Conservation (phyloP, 768 basidiomycete genomes). For the Boletus sp. region DNA sequence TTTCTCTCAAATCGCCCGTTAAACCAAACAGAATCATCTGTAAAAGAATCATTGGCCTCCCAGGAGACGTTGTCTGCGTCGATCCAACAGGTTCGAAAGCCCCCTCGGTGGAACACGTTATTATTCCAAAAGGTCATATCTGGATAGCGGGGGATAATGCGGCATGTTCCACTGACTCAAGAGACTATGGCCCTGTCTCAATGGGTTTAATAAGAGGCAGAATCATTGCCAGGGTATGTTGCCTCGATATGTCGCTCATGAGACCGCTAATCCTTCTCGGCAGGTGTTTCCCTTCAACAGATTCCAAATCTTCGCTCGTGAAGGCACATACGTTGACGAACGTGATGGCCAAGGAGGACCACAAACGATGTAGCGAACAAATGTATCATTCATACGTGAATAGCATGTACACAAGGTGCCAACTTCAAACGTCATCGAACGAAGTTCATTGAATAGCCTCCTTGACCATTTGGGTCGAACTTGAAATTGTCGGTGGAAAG, state of each 20-base stretch:
- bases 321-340: slow-evolving; percentile 22
- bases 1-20: slow-evolving; percentile 69
- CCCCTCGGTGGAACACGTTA: slow-evolving; percentile 68
- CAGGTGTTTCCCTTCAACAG: slow-evolving; percentile 33
- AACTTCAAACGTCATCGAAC: slow-evolving; percentile 37
- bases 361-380: not conserved
- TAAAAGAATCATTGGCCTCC: slow-evolving; percentile 87
- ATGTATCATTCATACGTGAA: not conserved
- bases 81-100: slow-evolving; percentile 74
- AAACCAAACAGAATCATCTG: slow-evolving; percentile 68
- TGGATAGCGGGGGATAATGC: slow-evolving; percentile 94
- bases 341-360: not conserved
- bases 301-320: slow-evolving; percentile 26
- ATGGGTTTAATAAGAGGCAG: slow-evolving; percentile 72
- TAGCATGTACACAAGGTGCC: not conserved
- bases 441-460: slow-evolving; percentile 96
- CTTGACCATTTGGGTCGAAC: slow-evolving; percentile 89
- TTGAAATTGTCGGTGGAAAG: slow-evolving; percentile 97
- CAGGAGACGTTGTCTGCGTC: slow-evolving; percentile 85
- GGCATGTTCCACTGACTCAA: slow-evolving; percentile 79
- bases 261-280: slow-evolving; percentile 1
- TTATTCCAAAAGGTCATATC: slow-evolving; percentile 81
- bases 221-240: slow-evolving; percentile 60
- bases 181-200: slow-evolving; percentile 90
- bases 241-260: not conserved